A percentile compares a stretch with the other conserved stretches of the same genome.
phyloP scores from a whole-genome alignment of 179 eudicot species.

The Beta lomatogona region DNA sequence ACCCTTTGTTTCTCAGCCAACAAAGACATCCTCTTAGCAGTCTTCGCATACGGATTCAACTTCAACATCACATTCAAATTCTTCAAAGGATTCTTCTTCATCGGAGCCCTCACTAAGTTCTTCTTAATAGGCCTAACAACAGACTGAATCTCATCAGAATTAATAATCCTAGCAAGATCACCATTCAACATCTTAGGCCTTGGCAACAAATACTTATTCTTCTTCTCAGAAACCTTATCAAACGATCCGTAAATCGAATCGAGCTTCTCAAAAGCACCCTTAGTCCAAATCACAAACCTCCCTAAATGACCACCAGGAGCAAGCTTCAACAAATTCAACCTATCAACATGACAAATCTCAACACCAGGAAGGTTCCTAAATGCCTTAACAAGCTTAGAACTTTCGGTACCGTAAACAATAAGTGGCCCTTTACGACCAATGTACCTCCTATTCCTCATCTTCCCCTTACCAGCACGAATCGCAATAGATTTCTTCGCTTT shows the following conservation, averaged over 20 bases:
- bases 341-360: conserved; percentile 69
- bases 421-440: conserved; percentile 42
- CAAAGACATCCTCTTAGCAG: conserved; percentile 81
- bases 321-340: conserved; percentile 67
- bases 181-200: conserved; percentile 88
- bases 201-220: conserved; percentile 69
- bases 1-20: conserved; percentile 81
- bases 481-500: conserved; percentile 63
- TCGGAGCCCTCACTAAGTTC: conserved; percentile 62
- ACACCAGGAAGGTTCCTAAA: conserved; percentile 77
- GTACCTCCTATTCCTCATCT: conserved; percentile 53
- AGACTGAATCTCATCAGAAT: conserved; percentile 89
- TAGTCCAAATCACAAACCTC: conserved; percentile 79
- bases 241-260: conserved; percentile 79
- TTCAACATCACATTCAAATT: conserved; percentile 76
- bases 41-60: conserved; percentile 90
- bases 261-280: conserved; percentile 77
- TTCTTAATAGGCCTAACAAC: conserved; percentile 85
- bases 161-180: conserved; percentile 83
- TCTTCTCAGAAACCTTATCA: conserved; percentile 68
- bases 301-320: conserved; percentile 94
- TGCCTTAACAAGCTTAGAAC: conserved; percentile 71
- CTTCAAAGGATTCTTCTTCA: conserved; percentile 96
- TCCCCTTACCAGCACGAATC: conserved; percentile 50
- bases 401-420: conserved; percentile 42